Percentiles rank a stretch among this genome's conserved stretches.
Evolutionary conservation across 2,329 filamentous ascomycete genomes (phyloP).

Genomic region (Beauveria scarabaeidicola): DNA sequence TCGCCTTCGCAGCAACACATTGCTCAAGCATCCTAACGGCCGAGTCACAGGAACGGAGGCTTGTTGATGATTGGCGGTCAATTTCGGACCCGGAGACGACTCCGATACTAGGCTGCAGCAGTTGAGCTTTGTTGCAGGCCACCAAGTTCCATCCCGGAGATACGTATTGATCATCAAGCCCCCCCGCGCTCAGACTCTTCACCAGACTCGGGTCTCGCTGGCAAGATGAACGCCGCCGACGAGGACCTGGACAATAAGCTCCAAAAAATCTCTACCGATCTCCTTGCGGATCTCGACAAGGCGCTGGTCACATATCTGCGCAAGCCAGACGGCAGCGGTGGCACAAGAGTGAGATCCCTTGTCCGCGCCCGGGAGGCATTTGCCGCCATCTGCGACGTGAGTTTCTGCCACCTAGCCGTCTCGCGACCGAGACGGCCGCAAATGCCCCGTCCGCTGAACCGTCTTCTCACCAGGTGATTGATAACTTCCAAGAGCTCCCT

Average conservation of each 20-base stretch:
- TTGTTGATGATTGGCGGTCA: neutral
- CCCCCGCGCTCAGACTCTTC: neutral
- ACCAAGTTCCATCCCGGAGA: neutral
- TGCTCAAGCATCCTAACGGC: neutral
- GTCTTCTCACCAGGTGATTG: constrained; percentile 46
- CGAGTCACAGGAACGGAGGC: neutral
- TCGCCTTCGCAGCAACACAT: neutral
- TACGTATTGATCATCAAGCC: neutral
- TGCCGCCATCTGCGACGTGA: constrained; percentile 39
- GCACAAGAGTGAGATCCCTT: constrained; percentile 34
- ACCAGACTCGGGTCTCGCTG: neutral
- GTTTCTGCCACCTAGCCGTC: constrained; percentile 9
- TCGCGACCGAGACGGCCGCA: neutral
- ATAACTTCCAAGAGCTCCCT: constrained; percentile 90
- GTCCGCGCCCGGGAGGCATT: constrained; percentile 42
- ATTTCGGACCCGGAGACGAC: neutral
- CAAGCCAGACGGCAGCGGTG: constrained; percentile 38
- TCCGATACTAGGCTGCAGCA: neutral
- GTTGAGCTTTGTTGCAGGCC: neutral
- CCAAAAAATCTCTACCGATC: constrained; percentile 50
- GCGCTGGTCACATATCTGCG: constrained; percentile 44
- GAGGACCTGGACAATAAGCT: constrained; percentile 54
- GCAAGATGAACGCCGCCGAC: constrained; percentile 50
- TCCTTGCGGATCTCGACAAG: constrained; percentile 49
- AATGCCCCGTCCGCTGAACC: constrained; percentile 6